These are phyloP conservation scores for Trichothecium roseum DNA, from an alignment of 2,329 filamentous ascomycete genomes.

Conservation along the genomic window DNA sequence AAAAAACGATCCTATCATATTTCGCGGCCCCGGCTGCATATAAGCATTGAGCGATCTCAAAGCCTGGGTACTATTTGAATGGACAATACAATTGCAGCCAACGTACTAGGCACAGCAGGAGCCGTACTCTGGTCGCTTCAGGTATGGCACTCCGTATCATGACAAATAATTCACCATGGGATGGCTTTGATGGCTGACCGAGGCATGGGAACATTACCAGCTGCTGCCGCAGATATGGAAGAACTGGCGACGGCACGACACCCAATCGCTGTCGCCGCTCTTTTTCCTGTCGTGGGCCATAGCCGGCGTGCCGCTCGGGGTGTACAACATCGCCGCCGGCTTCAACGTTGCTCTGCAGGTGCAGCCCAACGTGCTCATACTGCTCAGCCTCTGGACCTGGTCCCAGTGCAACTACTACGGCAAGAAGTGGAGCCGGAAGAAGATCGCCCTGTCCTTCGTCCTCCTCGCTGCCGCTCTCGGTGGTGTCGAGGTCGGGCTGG, in stretches of 20 bases:
- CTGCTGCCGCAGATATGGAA: conserved; percentile 10
- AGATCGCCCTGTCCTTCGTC: conserved; percentile 25
- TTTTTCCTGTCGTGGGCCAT: conserved; percentile 11
- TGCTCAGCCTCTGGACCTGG: conserved; percentile 19
- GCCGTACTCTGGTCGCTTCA: conserved; percentile 10
- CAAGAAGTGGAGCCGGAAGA: conserved; percentile 3
- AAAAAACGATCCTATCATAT: no score
- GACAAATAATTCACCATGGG: no score
- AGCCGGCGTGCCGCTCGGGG: conserved; percentile 10
- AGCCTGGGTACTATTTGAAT: conserved; percentile 4
- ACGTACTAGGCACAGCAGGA: conserved; percentile 9
- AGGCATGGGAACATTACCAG: conserved; percentile 4
- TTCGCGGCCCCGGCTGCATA: no score
- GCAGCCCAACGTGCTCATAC: conserved; percentile 20
- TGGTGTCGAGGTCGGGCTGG: conserved; percentile 45
- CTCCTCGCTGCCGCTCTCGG: conserved; percentile 47
- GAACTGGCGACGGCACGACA: conserved; percentile 9
- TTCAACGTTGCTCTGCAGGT: conserved; percentile 20
- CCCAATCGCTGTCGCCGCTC: conserved; percentile 5
- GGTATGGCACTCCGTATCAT: conserved; percentile 2
- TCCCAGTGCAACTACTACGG: conserved; percentile 19
- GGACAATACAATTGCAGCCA: conserved; percentile 9
- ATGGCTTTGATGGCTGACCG: no score
- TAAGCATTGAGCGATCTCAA: no score
- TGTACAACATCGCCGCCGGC: conserved; percentile 17